Conservation (phyloP, 257 asterid genomes). For the Gentiana straminea region DNA sequence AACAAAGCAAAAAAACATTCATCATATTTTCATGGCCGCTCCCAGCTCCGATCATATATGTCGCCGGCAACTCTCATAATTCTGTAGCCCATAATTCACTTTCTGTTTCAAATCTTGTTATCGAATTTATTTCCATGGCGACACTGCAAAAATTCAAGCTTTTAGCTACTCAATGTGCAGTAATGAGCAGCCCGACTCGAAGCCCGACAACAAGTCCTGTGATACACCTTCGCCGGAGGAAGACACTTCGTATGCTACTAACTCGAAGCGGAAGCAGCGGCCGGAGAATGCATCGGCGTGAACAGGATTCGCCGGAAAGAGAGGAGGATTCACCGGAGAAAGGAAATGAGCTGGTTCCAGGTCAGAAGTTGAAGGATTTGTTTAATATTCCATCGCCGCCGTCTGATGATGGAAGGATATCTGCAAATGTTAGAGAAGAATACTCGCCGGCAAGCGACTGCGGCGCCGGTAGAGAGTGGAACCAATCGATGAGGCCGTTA, state of each 20-base stretch:
- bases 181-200: constrained; percentile 68
- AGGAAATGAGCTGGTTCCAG: constrained; percentile 14
- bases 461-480: constrained; percentile 19
- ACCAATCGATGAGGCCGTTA: constrained; percentile 53
- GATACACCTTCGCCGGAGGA: constrained; percentile 85
- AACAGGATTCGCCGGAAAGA: constrained; percentile 19
- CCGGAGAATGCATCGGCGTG: constrained; percentile 20
- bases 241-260: constrained; percentile 80
- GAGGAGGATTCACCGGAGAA: constrained; percentile 14
- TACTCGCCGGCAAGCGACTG: constrained; percentile 4
- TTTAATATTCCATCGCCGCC: constrained; percentile 58
- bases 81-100: too few species aligned
- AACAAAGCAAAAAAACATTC: constrained; percentile 3
- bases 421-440: constrained; percentile 38
- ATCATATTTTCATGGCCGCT: too few species aligned
- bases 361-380: constrained; percentile 26
- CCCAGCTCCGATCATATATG: too few species aligned
- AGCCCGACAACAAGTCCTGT: constrained; percentile 88
- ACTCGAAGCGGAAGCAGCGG: constrained; percentile 31
- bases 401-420: constrained; percentile 18
- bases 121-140: constrained; percentile 30
- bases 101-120: too few species aligned
- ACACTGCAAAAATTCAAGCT: constrained; percentile 88
- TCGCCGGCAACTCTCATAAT: too few species aligned
- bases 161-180: constrained; percentile 72